Percentiles rank a stretch among this genome's conserved stretches.
Conservation (phyloP, 345 rosid genomes). For the Trapa incisa region DNA sequence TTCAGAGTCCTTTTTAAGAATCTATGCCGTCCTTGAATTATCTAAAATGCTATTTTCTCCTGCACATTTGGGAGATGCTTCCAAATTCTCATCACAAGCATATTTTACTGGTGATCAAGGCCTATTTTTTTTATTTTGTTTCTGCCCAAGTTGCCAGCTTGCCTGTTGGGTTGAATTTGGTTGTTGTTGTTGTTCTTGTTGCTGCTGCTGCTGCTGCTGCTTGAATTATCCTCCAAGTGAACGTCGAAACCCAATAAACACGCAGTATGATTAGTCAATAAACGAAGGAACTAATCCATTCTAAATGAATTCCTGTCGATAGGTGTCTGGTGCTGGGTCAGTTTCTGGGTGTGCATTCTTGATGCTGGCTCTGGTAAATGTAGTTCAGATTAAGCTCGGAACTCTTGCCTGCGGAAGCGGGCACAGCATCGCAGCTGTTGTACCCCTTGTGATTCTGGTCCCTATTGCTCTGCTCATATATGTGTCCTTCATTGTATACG, state of each 20-base stretch:
- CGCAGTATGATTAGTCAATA: not conserved
- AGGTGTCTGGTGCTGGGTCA: conserved; percentile 54
- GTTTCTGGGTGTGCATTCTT: conserved; percentile 50
- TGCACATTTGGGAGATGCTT: no score
- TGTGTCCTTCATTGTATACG: conserved; percentile 42
- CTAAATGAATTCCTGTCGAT: not conserved
- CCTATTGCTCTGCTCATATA: conserved; percentile 47
- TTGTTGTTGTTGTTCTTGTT: no score
- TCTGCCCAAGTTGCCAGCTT: no score
- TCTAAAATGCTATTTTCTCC: no score
- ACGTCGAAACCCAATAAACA: not conserved
- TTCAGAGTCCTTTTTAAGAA: not conserved
- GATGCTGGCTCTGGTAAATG: conserved; percentile 69
- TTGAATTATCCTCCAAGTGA: not conserved
- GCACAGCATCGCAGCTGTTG: conserved; percentile 47
- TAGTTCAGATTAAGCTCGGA: conserved; percentile 76
- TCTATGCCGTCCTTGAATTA: not conserved
- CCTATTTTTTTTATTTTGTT: no score
- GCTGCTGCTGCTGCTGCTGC: no score
- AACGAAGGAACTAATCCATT: not conserved
- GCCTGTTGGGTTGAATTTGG: no score
- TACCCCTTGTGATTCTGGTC: conserved; percentile 62
- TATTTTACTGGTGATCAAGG: no score
- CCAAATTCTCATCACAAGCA: no score
- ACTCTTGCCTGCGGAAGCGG: conserved; percentile 57